Base-by-base conservation (phyloP, 768 basidiomycete genomes). In the Gelatoporia subvermispora region DNA sequence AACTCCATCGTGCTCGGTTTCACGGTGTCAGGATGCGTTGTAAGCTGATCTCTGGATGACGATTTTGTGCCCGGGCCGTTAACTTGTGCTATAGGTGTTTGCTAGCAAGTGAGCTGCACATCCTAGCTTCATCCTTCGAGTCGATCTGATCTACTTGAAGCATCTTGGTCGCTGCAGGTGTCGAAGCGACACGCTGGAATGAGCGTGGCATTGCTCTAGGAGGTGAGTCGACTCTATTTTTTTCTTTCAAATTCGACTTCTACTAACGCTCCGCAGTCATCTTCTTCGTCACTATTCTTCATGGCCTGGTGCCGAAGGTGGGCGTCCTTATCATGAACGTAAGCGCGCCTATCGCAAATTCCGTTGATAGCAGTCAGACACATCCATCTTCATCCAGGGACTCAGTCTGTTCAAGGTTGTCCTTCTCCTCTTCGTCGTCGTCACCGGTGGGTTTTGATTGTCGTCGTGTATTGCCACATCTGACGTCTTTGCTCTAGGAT, bases 191-290 rank as follows among this genome's bases (percentile, higher is more conserved):
- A 18, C 61, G 65, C 1, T 83, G 81, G 81, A 67, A 67, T 2
- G 74, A 74, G 16, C 75, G 81, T 45, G 79, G 79, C 0, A 81
- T 84, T 45, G 81, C 78, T 3, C 62, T 84, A 1, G 81, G 70
- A 60, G 77, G 81, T 75, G 34, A 16, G 65, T 53, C 9, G 3
- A 24, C 28, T 40, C 28, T 16, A 15, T 16, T 21, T 21, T 5
- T 25, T 5, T 31, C 43, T 11, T 21, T 9, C 20, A 24, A 35
- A 52, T 11, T n/a, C 50, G 0, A 15, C 20, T 21, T 38, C 25
- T 43, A 18, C n/a, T 25, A 1, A 16, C n/a, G n/a, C n/a, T 37
- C 16, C 40, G 7, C 45, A 81, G 80, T 77, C 1, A 79, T 79
- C 5, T 45, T 67, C 43, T 78, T 77, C 43, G 74, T 74, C 0